These are phyloP conservation scores for Trypanosoma grayi DNA, from an alignment of 208 protist genomes.

Conservation along the genomic window DNA sequence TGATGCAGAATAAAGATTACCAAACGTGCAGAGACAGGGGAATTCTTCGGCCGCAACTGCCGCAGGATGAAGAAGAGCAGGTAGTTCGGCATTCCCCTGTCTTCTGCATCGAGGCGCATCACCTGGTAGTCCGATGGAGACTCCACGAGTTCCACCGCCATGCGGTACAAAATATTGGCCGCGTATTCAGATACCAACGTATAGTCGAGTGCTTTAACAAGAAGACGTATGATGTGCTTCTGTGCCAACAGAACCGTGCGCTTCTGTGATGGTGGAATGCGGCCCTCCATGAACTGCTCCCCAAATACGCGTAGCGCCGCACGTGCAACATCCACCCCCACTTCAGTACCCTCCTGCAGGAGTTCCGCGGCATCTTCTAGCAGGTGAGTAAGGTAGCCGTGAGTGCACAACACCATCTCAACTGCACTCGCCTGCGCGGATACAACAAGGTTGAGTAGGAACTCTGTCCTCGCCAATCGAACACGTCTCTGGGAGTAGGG, in stretches of 20 bases:
- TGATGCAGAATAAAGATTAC: slow-evolving; percentile 73
- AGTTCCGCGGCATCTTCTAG: slow-evolving; percentile 85
- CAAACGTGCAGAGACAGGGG: slow-evolving; percentile 50
- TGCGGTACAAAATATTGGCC: slow-evolving; percentile 53
- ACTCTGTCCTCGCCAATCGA: slow-evolving; percentile 44
- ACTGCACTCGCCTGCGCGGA: slow-evolving; percentile 35
- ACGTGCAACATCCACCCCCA: slow-evolving; percentile 42
- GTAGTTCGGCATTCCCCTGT: slow-evolving; percentile 89
- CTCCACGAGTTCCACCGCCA: slow-evolving; percentile 72
- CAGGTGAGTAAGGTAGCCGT: slow-evolving; percentile 79
- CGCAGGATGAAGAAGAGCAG: slow-evolving; percentile 87
- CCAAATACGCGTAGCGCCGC: slow-evolving; percentile 58
- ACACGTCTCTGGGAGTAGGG: slow-evolving; percentile 82
- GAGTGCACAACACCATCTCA: slow-evolving; percentile 57
- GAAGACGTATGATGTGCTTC: slow-evolving; percentile 78
- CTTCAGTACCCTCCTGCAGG: slow-evolving; percentile 72
- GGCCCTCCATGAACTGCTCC: slow-evolving; percentile 57
- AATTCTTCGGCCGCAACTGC: slow-evolving; percentile 69
- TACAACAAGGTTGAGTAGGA: slow-evolving; percentile 67
- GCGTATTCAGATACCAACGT: slow-evolving; percentile 55
- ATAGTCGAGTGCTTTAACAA: slow-evolving; percentile 78
- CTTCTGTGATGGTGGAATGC: slow-evolving; percentile 55
- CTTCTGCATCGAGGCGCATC: slow-evolving; percentile 59
- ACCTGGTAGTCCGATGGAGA: slow-evolving; percentile 80
- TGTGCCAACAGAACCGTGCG: slow-evolving; percentile 64